Conservation (phyloP, 306 rosid species). For the Elaeagnus macrophylla region DNA sequence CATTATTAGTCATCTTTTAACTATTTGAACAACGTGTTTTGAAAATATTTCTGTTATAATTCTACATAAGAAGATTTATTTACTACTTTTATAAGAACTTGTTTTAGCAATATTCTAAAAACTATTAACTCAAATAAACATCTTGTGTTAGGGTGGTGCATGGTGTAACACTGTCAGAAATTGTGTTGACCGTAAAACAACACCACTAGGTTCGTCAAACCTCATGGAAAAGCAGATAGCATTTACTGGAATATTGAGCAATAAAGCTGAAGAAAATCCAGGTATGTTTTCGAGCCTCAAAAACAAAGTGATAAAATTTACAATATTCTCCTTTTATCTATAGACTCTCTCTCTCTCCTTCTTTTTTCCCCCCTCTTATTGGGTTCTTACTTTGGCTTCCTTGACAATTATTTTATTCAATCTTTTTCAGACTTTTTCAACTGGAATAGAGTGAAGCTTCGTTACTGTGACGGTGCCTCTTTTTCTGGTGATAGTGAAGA, state of each 20-base stretch:
- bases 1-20: too few relatives aligned
- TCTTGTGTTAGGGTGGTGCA: constrained; percentile 87
- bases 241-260: constrained; percentile 78
- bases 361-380: neutral
- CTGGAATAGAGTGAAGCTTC: constrained; percentile 92
- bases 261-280: constrained; percentile 69
- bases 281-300: constrained; percentile 32
- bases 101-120: neutral
- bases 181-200: constrained; percentile 77
- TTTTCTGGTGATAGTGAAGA: constrained; percentile 73
- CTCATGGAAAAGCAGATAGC: constrained; percentile 77
- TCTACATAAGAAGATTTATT: too few relatives aligned
- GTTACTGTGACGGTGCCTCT: constrained; percentile 98
- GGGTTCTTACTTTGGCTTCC: constrained; percentile 7
- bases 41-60: too few relatives aligned
- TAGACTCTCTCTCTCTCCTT: too few relatives aligned
- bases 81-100: too few relatives aligned
- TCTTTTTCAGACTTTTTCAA: constrained; percentile 68
- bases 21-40: too few relatives aligned
- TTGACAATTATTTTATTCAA: constrained; percentile 3
- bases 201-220: constrained; percentile 63
- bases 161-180: constrained; percentile 78
- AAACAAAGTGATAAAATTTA: neutral
- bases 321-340: constrained; percentile 1
- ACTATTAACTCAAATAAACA: constrained; percentile 4